A percentile compares a stretch with the other conserved stretches of the same genome.
These are phyloP conservation scores for Debaryomyces prosopidis DNA, from an alignment of 805 yeast genomes.

Conservation along the genomic window DNA sequence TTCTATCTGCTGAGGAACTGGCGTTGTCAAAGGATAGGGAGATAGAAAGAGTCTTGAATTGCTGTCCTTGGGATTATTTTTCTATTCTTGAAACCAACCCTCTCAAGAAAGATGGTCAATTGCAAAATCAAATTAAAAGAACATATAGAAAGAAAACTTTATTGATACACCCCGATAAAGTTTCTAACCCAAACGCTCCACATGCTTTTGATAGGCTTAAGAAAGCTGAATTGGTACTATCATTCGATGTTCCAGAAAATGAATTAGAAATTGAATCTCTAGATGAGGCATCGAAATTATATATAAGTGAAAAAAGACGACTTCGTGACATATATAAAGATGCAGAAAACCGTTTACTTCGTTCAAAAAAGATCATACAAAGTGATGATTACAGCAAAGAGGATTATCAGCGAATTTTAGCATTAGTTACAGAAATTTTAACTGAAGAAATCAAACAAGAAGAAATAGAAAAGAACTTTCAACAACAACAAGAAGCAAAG, in stretches of 20 bases:
- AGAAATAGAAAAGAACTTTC: constrained; percentile 23
- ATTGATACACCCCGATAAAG: constrained; percentile 70
- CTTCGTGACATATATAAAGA: constrained; percentile 32
- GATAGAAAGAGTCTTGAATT: constrained; percentile 51
- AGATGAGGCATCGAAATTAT: constrained; percentile 6
- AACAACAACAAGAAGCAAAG: constrained; percentile 29
- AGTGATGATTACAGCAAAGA: neutral
- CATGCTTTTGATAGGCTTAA: constrained; percentile 62
- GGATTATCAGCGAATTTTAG: constrained; percentile 23
- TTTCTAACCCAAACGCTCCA: constrained; percentile 55
- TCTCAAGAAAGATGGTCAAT: constrained; percentile 18
- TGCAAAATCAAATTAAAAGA: constrained; percentile 46
- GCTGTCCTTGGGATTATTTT: constrained; percentile 54
- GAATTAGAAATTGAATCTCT: constrained; percentile 7
- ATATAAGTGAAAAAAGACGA: constrained; percentile 17
- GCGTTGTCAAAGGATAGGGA: constrained; percentile 48
- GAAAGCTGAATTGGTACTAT: constrained; percentile 46
- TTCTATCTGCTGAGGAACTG: constrained; percentile 24
- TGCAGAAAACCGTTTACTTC: constrained; percentile 3
- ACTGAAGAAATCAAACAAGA: constrained; percentile 34
- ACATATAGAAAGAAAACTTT: constrained; percentile 59
- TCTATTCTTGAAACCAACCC: constrained; percentile 49
- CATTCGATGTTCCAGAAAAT: constrained; percentile 14
- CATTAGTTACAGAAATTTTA: constrained; percentile 44
- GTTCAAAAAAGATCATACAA: neutral